Percentiles rank a stretch among this genome's conserved stretches.
phyloP scores from a whole-genome alignment of 495 filamentous ascomycete genomes.

The Articulospora tetracladia region DNA sequence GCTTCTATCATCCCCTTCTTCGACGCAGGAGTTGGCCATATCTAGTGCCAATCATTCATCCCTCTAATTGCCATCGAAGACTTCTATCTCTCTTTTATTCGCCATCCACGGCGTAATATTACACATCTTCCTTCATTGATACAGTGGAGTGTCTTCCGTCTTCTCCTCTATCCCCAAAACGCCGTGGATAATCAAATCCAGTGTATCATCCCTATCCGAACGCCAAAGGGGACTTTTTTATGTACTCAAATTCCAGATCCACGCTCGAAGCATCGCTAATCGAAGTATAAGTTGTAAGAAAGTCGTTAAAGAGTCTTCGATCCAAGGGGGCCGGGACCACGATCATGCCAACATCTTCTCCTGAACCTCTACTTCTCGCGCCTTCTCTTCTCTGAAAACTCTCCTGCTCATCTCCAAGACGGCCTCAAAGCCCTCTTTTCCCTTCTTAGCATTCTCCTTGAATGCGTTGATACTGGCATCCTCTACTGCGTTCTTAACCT shows the following conservation, averaged over 20 bases:
- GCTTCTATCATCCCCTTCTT: too few species aligned
- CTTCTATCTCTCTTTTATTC: neutral
- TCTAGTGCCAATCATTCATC: too few species aligned
- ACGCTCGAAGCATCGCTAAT: constrained; percentile 18
- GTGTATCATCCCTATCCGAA: constrained; percentile 2
- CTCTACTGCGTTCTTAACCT: constrained; percentile 90
- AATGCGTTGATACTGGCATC: constrained; percentile 86
- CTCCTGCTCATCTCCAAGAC: constrained; percentile 91
- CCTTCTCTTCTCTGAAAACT: constrained; percentile 83
- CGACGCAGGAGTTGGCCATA: too few species aligned
- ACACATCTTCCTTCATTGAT: neutral
- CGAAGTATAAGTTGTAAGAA: constrained; percentile 9
- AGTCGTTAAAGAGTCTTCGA: constrained; percentile 9
- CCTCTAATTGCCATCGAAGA: neutral
- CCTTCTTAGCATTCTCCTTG: constrained; percentile 82
- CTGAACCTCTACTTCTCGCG: constrained; percentile 21
- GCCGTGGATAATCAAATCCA: neutral
- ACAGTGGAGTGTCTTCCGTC: neutral
- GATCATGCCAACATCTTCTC: constrained; percentile 15
- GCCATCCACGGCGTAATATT: neutral
- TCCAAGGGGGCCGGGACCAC: neutral
- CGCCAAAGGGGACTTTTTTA: constrained; percentile 23
- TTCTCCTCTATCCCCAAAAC: neutral
- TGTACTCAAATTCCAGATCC: neutral
- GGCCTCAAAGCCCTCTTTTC: constrained; percentile 88